Evolutionary conservation across 805 yeast species (phyloP).

Genomic region (Teunomyces cretensis): DNA sequence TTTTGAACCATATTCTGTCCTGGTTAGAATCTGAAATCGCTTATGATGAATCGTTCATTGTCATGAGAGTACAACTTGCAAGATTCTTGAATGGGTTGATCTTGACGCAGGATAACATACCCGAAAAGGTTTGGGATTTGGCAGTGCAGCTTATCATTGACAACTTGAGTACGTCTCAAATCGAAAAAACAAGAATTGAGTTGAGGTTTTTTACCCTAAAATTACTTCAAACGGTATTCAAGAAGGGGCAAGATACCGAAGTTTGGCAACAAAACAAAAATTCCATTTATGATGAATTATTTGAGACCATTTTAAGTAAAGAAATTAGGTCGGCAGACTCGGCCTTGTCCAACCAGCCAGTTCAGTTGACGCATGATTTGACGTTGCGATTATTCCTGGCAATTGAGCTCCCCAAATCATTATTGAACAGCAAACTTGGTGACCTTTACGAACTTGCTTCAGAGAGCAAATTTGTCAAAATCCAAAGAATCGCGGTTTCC

Average conservation of each 20-base stretch:
- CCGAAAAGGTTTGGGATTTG: conserved; percentile 38
- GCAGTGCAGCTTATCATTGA: conserved; percentile 42
- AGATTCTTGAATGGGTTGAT: conserved; percentile 39
- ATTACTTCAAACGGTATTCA: conserved; percentile 16
- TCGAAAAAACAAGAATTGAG: conserved; percentile 40
- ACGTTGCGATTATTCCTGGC: conserved; percentile 28
- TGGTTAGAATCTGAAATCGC: conserved; percentile 67
- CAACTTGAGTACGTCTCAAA: conserved; percentile 41
- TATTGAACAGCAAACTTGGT: conserved; percentile 29
- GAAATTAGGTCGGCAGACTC: conserved; percentile 16
- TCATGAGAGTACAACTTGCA: conserved; percentile 51
- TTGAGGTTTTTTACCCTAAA: conserved; percentile 49
- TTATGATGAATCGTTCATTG: conserved; percentile 53
- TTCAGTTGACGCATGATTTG: conserved; percentile 33
- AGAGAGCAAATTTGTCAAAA: conserved; percentile 13
- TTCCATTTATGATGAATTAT: conserved; percentile 41
- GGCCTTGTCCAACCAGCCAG: conserved; percentile 30
- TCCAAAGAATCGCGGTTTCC: conserved; percentile 45
- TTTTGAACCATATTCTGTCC: conserved; percentile 48
- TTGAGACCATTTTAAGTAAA: conserved; percentile 41
- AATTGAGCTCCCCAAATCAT: conserved; percentile 23
- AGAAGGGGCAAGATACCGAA: conserved; percentile 14
- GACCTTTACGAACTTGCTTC: conserved; percentile 34
- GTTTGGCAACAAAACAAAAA: conserved; percentile 31
- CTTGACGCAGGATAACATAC: conserved; percentile 11